Conservation (phyloP, 176 grass and related monocot genomes). For the Guadua angustifolia region DNA sequence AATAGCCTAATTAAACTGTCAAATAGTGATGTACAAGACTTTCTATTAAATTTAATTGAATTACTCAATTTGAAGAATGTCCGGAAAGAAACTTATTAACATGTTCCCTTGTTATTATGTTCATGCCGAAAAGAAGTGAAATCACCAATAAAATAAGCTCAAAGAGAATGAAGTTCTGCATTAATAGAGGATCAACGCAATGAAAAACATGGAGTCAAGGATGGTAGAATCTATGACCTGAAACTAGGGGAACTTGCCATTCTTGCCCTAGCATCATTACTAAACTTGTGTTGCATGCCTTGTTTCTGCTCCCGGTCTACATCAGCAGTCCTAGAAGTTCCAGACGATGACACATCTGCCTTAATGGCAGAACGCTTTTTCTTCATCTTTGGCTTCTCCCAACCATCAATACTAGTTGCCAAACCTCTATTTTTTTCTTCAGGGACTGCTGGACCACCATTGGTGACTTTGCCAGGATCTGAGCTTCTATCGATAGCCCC, state of each 20-base stretch:
- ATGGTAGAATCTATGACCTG: conserved; percentile 58
- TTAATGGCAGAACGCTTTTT: conserved; percentile 88
- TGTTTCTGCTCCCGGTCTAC: conserved; percentile 69
- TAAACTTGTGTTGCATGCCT: conserved; percentile 69
- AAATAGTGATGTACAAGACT: not conserved
- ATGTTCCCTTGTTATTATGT: conserved; percentile 8
- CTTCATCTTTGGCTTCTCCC: conserved; percentile 88
- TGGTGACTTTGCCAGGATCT: conserved; percentile 67
- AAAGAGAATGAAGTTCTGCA: conserved; percentile 39
- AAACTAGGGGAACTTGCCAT: conserved; percentile 59
- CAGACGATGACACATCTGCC: conserved; percentile 55
- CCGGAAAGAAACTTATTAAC: conserved; percentile 31
- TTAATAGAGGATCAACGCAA: conserved; percentile 40
- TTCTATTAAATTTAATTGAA: conserved; percentile 34
- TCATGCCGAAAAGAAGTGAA: not conserved
- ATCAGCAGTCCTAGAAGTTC: conserved; percentile 59
- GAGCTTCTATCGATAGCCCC: conserved; percentile 63
- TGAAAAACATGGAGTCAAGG: conserved; percentile 36
- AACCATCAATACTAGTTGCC: conserved; percentile 65
- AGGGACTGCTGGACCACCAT: conserved; percentile 47
- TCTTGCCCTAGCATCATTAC: conserved; percentile 60
- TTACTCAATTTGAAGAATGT: conserved; percentile 36
- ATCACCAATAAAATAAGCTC: not conserved
- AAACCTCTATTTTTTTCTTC: conserved; percentile 74
- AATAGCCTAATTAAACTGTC: not conserved